Conservation (phyloP, 2,329 filamentous ascomycete species). For the Cadophora malorum region DNA sequence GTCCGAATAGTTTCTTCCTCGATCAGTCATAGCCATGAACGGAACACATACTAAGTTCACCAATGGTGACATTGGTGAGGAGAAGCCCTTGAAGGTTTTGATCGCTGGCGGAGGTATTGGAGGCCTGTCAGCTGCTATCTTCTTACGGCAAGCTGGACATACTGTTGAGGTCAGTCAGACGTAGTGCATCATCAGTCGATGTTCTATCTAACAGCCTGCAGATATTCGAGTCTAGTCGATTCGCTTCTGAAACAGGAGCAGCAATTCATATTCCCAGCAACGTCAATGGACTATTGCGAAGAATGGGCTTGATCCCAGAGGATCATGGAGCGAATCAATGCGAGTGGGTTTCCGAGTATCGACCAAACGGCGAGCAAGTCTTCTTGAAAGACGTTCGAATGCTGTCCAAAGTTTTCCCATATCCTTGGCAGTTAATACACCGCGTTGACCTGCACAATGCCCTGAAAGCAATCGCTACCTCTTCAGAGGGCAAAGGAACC, state of each 20-base stretch:
- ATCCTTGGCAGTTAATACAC: constrained; percentile 58
- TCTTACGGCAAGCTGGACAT: constrained; percentile 36
- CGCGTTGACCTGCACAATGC: constrained; percentile 59
- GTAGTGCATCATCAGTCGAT: no score
- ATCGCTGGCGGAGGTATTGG: constrained; percentile 53
- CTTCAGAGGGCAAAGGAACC: constrained; percentile 46
- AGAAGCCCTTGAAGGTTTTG: constrained; percentile 25
- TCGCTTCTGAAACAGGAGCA: constrained; percentile 63
- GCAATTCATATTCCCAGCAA: constrained; percentile 70
- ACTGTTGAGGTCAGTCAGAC: constrained; percentile 25
- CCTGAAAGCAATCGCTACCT: constrained; percentile 55
- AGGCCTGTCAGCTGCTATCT: constrained; percentile 59
- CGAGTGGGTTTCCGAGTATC: constrained; percentile 23
- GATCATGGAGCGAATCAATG: constrained; percentile 45
- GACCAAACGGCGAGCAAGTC: constrained; percentile 22
- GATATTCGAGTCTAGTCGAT: constrained; percentile 62
- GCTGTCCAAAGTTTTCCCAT: constrained; percentile 19
- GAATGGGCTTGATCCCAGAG: constrained; percentile 52
- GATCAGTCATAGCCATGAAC: no score
- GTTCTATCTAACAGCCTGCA: constrained; percentile 36
- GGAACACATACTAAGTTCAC: not conserved
- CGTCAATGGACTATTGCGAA: constrained; percentile 60
- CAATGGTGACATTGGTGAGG: not conserved
- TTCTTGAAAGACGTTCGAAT: constrained; percentile 22
- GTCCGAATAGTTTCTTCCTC: no score